Conservation (phyloP, 2,329 filamentous ascomycete species). For the Stagonosporopsis rhizophila region DNA sequence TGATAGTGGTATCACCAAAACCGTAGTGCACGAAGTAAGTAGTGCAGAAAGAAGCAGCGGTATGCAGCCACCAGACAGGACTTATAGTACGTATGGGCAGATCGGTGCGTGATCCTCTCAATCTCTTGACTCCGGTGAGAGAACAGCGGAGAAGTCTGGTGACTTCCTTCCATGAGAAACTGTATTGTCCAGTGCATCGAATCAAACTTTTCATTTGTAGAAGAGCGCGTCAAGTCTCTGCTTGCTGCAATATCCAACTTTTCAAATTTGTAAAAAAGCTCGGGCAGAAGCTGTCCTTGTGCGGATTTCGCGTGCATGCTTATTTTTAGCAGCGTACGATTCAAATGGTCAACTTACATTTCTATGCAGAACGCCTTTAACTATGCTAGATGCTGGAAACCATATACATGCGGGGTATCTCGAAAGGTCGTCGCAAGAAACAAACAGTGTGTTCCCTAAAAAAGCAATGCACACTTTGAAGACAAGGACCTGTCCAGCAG, state of each 20-base stretch:
- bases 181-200: background rate
- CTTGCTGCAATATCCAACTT: background rate
- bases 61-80: slow-evolving; percentile 3
- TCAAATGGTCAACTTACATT: background rate
- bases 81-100: slow-evolving; percentile 10
- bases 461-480: background rate
- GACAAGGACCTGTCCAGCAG: background rate
- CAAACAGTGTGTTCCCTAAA: background rate
- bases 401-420: slow-evolving; percentile 13
- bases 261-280: background rate
- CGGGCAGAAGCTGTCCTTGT: background rate
- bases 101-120: background rate
- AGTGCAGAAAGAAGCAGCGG: slow-evolving; percentile 13
- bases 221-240: background rate
- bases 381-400: slow-evolving; percentile 4
- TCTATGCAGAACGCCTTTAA: background rate
- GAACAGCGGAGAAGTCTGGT: background rate
- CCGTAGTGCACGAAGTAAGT: slow-evolving; percentile 31
- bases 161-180: background rate
- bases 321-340: background rate
- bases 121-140: background rate
- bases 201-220: background rate
- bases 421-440: background rate
- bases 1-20: slow-evolving; percentile 26
- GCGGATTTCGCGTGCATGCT: background rate